These are phyloP conservation scores for Cicer bijugum DNA, from an alignment of 306 rosid species.

Conservation along the genomic window DNA sequence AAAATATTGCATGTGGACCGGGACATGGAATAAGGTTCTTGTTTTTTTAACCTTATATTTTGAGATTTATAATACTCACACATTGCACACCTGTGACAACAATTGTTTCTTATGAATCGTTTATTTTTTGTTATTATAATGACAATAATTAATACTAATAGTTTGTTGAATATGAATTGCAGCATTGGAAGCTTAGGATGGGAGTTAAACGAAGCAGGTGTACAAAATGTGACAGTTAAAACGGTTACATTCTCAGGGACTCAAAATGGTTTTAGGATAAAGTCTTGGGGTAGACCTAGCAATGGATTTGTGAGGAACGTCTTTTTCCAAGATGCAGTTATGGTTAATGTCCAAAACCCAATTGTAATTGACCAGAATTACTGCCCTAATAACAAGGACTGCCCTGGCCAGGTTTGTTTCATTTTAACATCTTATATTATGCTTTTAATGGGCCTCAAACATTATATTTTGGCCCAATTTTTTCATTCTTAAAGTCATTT, in stretches of 20 bases:
- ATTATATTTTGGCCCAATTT: background rate
- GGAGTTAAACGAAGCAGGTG: constrained; percentile 54
- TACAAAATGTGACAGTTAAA: constrained; percentile 70
- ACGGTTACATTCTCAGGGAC: constrained; percentile 51
- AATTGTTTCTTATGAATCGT: too few relatives aligned
- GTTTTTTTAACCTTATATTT: background rate
- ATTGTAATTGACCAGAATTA: constrained; percentile 67
- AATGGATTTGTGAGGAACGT: constrained; percentile 54
- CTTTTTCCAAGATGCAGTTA: constrained; percentile 51
- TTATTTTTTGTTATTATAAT: background rate
- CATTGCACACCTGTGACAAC: too few relatives aligned
- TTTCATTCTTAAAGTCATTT: too few relatives aligned
- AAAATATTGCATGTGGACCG: constrained; percentile 64
- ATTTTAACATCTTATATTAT: background rate
- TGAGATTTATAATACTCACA: too few relatives aligned
- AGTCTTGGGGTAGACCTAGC: constrained; percentile 69
- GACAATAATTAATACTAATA: background rate
- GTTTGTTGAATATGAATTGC: constrained; percentile 29
- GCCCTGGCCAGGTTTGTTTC: constrained; percentile 56
- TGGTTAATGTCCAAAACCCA: constrained; percentile 67
- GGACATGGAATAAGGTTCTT: constrained; percentile 74
- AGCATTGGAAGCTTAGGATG: constrained; percentile 76
- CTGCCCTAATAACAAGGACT: constrained; percentile 53
- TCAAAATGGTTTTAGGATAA: constrained; percentile 66
- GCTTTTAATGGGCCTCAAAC: background rate